Evolutionary conservation across 768 basidiomycete genomes (phyloP).

Genomic region (Kwoniella sp.): DNA sequence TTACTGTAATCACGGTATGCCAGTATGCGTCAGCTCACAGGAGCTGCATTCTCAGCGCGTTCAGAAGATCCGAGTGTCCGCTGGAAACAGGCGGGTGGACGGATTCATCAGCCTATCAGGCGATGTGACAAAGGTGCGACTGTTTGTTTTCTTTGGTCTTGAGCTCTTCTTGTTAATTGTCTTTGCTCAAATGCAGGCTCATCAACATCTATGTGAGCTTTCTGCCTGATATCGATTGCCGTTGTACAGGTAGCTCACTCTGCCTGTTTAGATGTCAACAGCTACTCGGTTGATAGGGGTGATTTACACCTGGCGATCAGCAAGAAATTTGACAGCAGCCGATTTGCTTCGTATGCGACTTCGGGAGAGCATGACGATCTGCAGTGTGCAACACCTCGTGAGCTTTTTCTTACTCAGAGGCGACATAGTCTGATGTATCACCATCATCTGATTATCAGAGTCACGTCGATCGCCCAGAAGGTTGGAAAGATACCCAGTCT

Average conservation of each 20-base stretch:
- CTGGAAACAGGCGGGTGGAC: constrained; percentile 64
- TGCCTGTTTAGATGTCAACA: constrained; percentile 36
- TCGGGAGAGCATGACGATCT: constrained; percentile 17
- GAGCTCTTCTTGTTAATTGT: not conserved
- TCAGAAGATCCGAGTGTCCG: constrained; percentile 64
- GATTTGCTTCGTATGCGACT: constrained; percentile 25
- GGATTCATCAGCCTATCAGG: constrained; percentile 87
- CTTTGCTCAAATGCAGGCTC: constrained; percentile 60
- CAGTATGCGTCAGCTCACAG: constrained; percentile 22
- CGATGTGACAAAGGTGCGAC: constrained; percentile 68
- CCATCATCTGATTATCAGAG: not conserved
- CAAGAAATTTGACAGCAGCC: constrained; percentile 29
- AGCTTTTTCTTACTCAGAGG: not conserved
- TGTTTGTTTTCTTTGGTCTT: not conserved
- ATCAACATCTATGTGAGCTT: constrained; percentile 83
- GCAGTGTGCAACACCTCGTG: constrained; percentile 12
- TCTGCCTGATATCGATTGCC: no score
- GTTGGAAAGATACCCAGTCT: constrained; percentile 76
- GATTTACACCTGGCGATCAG: constrained; percentile 37
- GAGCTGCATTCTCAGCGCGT: constrained; percentile 58
- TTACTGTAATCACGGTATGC: constrained; percentile 28
- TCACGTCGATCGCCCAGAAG: constrained; percentile 75
- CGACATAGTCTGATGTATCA: not conserved
- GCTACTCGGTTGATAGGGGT: constrained; percentile 31
- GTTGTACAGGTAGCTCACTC: constrained; percentile 12